phyloP scores from a whole-genome alignment of 805 yeast genomes.

The Sugiyamaella lignohabitans region DNA sequence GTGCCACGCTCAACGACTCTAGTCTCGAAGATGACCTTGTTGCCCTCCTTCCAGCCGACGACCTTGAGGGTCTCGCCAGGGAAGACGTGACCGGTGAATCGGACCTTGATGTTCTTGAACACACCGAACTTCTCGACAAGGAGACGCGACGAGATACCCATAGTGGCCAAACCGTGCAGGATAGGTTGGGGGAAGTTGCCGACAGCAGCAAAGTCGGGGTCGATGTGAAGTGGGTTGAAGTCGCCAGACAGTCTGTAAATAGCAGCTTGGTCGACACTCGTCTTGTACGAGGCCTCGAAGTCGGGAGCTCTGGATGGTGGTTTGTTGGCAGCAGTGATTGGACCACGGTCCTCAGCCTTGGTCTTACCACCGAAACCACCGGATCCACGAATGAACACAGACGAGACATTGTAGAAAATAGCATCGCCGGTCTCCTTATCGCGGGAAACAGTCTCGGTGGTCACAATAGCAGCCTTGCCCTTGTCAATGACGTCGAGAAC shows the following conservation, averaged over 20 bases:
- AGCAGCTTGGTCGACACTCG: conserved; percentile 73
- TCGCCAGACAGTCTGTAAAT: conserved; percentile 90
- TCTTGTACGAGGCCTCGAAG: conserved; percentile 50
- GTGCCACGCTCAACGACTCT: conserved; percentile 70
- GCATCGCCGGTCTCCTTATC: conserved; percentile 64
- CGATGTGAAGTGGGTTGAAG: conserved; percentile 91
- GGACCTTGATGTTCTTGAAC: conserved; percentile 76
- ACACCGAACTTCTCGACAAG: conserved; percentile 75
- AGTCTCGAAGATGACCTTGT: conserved; percentile 71
- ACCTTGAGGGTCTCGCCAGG: conserved; percentile 88
- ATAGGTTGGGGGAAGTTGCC: conserved; percentile 84
- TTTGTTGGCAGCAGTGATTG: conserved; percentile 56
- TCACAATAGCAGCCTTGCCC: conserved; percentile 73
- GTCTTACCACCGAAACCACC: conserved; percentile 43
- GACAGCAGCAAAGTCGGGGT: conserved; percentile 81
- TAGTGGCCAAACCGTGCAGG: conserved; percentile 84
- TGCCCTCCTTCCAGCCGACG: conserved; percentile 75
- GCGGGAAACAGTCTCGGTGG: conserved; percentile 62
- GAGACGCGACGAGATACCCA: conserved; percentile 75
- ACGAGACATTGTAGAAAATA: conserved; percentile 73
- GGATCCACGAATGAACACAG: conserved; percentile 76
- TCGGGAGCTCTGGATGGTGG: conserved; percentile 66
- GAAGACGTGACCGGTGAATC: conserved; percentile 86
- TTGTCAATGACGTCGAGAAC: conserved; percentile 78
- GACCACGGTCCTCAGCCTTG: conserved; percentile 49